These are phyloP conservation scores for Staphylotrichum longicolle DNA, from an alignment of 495 filamentous ascomycete genomes.

Conservation along the genomic window DNA sequence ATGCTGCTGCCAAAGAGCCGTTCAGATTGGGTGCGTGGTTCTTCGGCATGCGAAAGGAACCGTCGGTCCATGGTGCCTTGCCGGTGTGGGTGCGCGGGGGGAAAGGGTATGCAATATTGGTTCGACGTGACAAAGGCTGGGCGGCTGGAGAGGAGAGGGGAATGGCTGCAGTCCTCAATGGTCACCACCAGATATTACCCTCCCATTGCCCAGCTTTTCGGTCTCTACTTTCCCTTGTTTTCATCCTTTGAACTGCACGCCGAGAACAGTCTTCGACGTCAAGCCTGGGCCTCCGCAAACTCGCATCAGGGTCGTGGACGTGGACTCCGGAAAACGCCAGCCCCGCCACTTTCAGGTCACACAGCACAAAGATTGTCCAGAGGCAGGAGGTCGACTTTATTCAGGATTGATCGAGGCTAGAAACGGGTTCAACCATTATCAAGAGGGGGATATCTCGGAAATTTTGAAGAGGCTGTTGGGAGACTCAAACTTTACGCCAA, in stretches of 20 bases:
- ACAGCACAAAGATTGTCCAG: slow-evolving; percentile 20
- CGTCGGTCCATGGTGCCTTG: slow-evolving; percentile 11
- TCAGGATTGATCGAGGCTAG: too few species aligned
- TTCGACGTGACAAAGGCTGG: slow-evolving; percentile 24
- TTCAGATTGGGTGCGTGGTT: slow-evolving; percentile 27
- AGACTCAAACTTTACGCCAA: background rate
- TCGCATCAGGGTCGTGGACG: background rate
- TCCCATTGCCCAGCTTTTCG: slow-evolving; percentile 23
- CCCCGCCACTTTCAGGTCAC: slow-evolving; percentile 12
- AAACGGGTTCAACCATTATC: too few species aligned
- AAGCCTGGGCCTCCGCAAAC: background rate
- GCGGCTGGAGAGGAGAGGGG: slow-evolving; percentile 33
- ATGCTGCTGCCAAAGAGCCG: slow-evolving; percentile 29
- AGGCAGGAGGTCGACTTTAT: background rate
- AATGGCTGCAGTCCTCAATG: slow-evolving; percentile 24
- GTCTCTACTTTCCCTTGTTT: slow-evolving; percentile 13
- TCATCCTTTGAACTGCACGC: slow-evolving; percentile 2
- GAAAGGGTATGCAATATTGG: slow-evolving; percentile 23
- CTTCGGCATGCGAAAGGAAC: slow-evolving; percentile 19
- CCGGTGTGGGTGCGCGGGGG: slow-evolving; percentile 10
- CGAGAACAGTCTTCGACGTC: slow-evolving; percentile 8
- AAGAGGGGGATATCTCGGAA: slow-evolving; percentile 7
- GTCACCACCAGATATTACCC: slow-evolving; percentile 31
- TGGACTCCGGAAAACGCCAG: background rate
- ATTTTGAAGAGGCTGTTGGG: background rate